Conservation (phyloP, 352 stramenopile species). For the Pythium guiyangense region DNA sequence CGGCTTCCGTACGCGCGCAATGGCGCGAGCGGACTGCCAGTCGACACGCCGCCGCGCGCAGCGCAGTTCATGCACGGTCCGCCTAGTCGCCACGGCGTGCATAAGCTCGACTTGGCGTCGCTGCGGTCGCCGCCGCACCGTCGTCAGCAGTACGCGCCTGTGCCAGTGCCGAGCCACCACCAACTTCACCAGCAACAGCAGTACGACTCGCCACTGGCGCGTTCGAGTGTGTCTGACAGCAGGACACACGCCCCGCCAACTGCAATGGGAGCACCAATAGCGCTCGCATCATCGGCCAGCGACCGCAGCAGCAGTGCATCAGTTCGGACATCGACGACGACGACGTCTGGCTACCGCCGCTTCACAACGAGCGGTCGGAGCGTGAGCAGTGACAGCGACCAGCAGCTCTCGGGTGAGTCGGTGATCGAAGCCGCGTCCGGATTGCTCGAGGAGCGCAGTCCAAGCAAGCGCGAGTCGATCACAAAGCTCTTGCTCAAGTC, state of each 20-base stretch:
- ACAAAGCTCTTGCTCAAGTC: conserved; percentile 58
- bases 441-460: conserved; percentile 18
- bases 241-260: not conserved
- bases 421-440: conserved; percentile 13
- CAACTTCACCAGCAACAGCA: no score
- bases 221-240: no score
- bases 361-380: not conserved
- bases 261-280: not conserved
- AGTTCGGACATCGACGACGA: not conserved
- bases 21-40: no score
- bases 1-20: no score
- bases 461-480: conserved; percentile 32
- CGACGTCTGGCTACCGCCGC: not conserved
- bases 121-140: no score
- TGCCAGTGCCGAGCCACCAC: no score
- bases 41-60: no score
- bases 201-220: no score
- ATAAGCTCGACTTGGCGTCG: no score
- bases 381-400: not conserved
- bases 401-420: conserved; percentile 4
- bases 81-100: no score
- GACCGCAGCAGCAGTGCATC: not conserved
- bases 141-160: not conserved
- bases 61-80: no score
- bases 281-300: not conserved